These are phyloP conservation scores for Tephrocybe sp. DNA, from an alignment of 768 basidiomycete genomes.

Conservation along the genomic window DNA sequence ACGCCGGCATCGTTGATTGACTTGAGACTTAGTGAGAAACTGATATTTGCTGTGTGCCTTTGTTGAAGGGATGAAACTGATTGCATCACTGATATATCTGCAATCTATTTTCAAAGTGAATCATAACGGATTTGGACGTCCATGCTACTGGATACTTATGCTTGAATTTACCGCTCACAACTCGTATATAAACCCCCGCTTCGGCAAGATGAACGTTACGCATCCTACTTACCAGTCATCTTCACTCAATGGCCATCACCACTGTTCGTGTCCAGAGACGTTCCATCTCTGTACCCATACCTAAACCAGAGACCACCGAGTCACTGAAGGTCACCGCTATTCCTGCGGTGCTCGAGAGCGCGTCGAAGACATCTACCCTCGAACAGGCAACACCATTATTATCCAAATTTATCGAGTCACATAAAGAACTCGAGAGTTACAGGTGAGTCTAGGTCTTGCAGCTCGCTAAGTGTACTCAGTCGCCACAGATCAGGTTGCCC, in stretches of 20 bases:
- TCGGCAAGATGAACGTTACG: constrained; percentile 6
- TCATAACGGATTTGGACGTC: not conserved
- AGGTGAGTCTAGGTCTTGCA: constrained; percentile 40
- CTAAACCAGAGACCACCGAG: constrained; percentile 16
- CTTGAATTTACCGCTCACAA: not conserved
- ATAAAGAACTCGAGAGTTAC: constrained; percentile 63
- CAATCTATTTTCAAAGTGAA: not conserved
- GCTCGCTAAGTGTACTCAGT: not conserved
- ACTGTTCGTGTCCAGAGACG: constrained; percentile 19
- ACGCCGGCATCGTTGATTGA: not conserved
- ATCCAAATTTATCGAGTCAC: constrained; percentile 55
- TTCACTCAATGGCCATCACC: constrained; percentile 25
- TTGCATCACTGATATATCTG: constrained; percentile 1
- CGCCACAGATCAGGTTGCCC: constrained; percentile 55
- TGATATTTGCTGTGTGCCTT: not conserved
- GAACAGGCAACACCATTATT: constrained; percentile 39
- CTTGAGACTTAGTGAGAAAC: no score
- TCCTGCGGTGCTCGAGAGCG: constrained; percentile 15
- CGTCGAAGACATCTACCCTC: constrained; percentile 15
- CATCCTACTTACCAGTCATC: not conserved
- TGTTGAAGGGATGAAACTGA: constrained; percentile 8
- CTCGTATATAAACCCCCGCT: constrained; percentile 12
- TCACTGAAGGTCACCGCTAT: constrained; percentile 23
- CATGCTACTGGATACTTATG: no score
- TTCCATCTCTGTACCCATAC: constrained; percentile 23